Conservation (phyloP, 257 asterid genomes). For the Solanum chaucha region DNA sequence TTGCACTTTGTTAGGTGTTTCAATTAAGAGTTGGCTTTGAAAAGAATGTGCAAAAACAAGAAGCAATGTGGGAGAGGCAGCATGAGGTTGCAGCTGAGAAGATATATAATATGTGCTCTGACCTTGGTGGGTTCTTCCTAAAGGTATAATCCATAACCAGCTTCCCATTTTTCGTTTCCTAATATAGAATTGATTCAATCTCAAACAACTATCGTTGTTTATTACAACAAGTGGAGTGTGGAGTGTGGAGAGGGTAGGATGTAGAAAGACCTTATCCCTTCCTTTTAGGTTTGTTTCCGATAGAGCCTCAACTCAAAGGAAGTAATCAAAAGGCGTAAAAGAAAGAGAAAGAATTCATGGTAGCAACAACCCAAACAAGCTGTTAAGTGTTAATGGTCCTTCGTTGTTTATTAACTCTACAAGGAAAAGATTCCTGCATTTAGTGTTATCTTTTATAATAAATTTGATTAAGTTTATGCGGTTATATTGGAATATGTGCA, state of each 20-base stretch:
- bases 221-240: not conserved
- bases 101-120: slow-evolving; percentile 80
- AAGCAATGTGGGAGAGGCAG: slow-evolving; percentile 95
- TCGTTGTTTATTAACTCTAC: not conserved
- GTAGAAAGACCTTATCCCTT: not conserved
- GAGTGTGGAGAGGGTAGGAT: not conserved
- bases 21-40: slow-evolving; percentile 71
- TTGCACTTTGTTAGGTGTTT: slow-evolving; percentile 42
- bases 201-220: not conserved
- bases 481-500: not conserved
- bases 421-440: not conserved
- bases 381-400: not conserved
- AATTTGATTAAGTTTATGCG: not conserved
- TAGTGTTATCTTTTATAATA: not conserved
- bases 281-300: not conserved
- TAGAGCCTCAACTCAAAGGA: not conserved
- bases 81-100: slow-evolving; percentile 92
- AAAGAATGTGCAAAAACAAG: slow-evolving; percentile 64
- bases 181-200: not conserved
- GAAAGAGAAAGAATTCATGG: not conserved
- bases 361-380: not conserved
- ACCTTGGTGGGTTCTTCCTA: slow-evolving; percentile 95
- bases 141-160: slow-evolving; percentile 34
- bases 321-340: not conserved
- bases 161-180: not conserved